These are phyloP conservation scores for Pyrus bretschneideri DNA, from an alignment of 306 rosid species.

Conservation along the genomic window DNA sequence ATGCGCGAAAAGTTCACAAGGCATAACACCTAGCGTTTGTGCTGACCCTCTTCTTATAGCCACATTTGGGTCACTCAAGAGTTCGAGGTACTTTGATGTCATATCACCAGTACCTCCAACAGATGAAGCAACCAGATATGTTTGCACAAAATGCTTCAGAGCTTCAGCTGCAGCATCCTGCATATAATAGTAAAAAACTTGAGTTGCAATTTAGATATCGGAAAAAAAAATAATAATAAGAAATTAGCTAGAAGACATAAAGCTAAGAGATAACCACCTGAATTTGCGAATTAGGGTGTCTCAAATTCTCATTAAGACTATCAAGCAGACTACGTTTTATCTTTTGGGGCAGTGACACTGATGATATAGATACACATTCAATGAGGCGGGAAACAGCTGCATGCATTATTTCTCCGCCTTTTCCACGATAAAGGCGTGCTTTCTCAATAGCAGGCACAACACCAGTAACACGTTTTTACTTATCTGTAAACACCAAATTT, in stretches of 20 bases:
- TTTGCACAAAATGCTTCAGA: slow-evolving; percentile 52
- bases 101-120: slow-evolving; percentile 41
- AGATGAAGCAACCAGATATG: slow-evolving; percentile 49
- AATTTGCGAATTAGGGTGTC: slow-evolving; percentile 94
- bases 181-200: slow-evolving; percentile 17
- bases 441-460: slow-evolving; percentile 82
- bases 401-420: slow-evolving; percentile 98
- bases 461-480: slow-evolving; percentile 62
- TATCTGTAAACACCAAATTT: slow-evolving; percentile 41
- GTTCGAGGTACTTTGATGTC: slow-evolving; percentile 55
- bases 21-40: slow-evolving; percentile 75
- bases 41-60: slow-evolving; percentile 95
- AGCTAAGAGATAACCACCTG: slow-evolving; percentile 51
- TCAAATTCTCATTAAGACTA: slow-evolving; percentile 79
- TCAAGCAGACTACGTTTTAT: slow-evolving; percentile 66
- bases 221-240: slow-evolving; percentile 6
- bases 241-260: slow-evolving; percentile 1
- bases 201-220: slow-evolving; percentile 10
- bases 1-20: slow-evolving; percentile 49
- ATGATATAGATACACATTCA: slow-evolving; percentile 60
- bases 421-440: slow-evolving; percentile 93
- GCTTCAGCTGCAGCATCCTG: slow-evolving; percentile 83
- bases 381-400: slow-evolving; percentile 87
- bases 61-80: slow-evolving; percentile 77
- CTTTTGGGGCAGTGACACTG: slow-evolving; percentile 57